phyloP scores from a whole-genome alignment of 495 filamentous ascomycete species.

The Penicillium dipodomyicola region DNA sequence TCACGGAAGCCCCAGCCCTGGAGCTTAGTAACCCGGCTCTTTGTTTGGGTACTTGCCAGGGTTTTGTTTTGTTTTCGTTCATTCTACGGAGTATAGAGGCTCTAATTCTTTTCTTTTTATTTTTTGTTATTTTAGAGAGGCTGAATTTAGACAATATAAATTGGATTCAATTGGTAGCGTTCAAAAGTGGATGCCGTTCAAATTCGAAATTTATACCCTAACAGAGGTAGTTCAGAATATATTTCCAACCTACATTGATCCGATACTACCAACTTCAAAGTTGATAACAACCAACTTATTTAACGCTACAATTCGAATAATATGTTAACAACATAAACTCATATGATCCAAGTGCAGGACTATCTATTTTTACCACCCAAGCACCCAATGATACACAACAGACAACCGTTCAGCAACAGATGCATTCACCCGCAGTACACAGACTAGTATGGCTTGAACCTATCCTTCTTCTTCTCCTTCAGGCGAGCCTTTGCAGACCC shows the following conservation, averaged over 20 bases:
- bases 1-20: no score
- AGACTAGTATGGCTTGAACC: constrained; percentile 43
- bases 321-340: not conserved
- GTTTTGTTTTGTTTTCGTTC: no score
- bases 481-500: constrained; percentile 26
- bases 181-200: not conserved
- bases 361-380: constrained; percentile 18
- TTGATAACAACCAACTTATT: not conserved
- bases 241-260: not conserved
- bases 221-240: not conserved
- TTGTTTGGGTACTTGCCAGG: no score
- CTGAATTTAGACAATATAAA: not conserved
- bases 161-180: not conserved
- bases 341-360: not conserved
- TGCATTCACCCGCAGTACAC: constrained; percentile 11
- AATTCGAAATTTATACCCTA: not conserved
- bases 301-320: not conserved
- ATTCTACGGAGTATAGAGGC: no score
- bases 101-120: no score
- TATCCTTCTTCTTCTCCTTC: constrained; percentile 43
- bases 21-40: no score
- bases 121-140: rapidly evolving
- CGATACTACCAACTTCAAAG: not conserved
- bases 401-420: constrained; percentile 3
- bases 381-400: constrained; percentile 26